Evolutionary conservation across 345 rosid genomes (phyloP).

Genomic region (Linum trigynum): DNA sequence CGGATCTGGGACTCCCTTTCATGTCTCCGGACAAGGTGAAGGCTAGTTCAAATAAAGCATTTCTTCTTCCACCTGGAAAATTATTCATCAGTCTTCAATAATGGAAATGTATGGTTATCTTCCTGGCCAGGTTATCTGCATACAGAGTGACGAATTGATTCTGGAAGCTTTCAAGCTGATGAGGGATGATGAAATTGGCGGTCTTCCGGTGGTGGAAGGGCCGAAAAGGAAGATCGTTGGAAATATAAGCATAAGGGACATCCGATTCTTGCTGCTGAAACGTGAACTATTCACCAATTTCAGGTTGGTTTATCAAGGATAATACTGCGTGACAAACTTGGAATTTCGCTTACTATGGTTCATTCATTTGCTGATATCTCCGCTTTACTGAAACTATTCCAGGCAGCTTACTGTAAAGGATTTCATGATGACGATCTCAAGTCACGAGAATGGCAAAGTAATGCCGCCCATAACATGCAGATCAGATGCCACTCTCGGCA

Average conservation of each 20-base stretch:
- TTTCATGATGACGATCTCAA: constrained; percentile 47
- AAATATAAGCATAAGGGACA: constrained; percentile 50
- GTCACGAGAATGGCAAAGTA: constrained; percentile 33
- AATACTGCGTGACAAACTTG: too few species aligned
- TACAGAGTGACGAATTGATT: constrained; percentile 50
- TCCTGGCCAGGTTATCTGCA: constrained; percentile 44
- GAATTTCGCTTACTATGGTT: neutral
- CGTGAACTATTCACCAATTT: constrained; percentile 71
- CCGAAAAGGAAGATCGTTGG: constrained; percentile 36
- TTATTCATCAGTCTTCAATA: neutral
- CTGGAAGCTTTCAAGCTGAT: constrained; percentile 80
- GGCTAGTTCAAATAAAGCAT: constrained; percentile 4
- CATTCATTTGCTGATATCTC: neutral
- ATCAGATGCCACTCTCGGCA: constrained; percentile 49
- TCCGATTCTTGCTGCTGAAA: constrained; percentile 60
- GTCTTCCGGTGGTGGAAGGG: constrained; percentile 64
- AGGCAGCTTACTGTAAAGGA: constrained; percentile 58
- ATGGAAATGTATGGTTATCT: neutral
- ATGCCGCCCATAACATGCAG: constrained; percentile 55
- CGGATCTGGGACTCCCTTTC: constrained; percentile 82
- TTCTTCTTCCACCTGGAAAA: neutral
- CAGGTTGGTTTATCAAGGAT: constrained; percentile 37
- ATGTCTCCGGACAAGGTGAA: constrained; percentile 56
- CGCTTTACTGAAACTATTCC: constrained; percentile 5
- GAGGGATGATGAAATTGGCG: constrained; percentile 69